These are phyloP conservation scores for Aureobasidium pullulans DNA, from an alignment of 2,329 filamentous ascomycete species.

Conservation along the genomic window DNA sequence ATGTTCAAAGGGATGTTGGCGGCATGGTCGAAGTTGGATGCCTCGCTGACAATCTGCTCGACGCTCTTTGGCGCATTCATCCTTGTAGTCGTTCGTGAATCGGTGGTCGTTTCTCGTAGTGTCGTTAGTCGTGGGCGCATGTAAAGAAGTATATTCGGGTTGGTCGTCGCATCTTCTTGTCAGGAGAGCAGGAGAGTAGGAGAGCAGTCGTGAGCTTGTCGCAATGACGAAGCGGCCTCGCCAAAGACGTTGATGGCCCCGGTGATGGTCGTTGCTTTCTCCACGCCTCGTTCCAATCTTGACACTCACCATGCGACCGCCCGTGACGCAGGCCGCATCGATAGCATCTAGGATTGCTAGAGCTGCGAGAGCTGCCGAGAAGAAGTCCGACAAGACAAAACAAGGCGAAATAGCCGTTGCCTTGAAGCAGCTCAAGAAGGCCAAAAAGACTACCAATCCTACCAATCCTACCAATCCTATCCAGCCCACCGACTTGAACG, in stretches of 20 bases:
- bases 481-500: neutral
- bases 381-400: neutral
- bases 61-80: slow-evolving; percentile 55
- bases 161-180: no score
- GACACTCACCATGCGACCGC: neutral
- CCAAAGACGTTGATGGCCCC: neutral
- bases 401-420: neutral
- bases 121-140: neutral
- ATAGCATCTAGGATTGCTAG: neutral
- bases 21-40: slow-evolving; percentile 76
- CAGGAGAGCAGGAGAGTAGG: no score
- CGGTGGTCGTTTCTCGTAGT: neutral
- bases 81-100: neutral
- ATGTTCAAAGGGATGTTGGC: slow-evolving; percentile 66
- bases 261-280: no score
- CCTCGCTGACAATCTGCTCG: slow-evolving; percentile 68
- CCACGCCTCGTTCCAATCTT: no score
- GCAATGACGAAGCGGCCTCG: neutral
- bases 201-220: no score
- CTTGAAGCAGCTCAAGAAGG: neutral
- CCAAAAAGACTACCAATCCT: neutral
- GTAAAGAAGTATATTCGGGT: no score
- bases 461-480: neutral
- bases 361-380: neutral
- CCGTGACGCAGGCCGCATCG: neutral